Evolutionary conservation across 2,329 filamentous ascomycete species (phyloP).

Genomic region (Capronia epimyces): DNA sequence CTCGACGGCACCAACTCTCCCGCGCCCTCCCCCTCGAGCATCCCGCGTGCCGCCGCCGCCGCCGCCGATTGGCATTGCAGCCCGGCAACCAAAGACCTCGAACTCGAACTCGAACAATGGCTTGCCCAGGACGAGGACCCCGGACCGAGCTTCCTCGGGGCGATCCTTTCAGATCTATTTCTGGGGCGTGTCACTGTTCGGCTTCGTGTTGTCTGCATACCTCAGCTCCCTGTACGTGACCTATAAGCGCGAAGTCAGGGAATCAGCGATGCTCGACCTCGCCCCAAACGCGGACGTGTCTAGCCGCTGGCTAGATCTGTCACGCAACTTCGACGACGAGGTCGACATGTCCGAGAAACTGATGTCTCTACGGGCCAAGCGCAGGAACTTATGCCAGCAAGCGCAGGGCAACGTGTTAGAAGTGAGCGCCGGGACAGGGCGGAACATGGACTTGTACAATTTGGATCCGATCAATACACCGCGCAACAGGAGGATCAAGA

Average conservation of each 20-base stretch:
- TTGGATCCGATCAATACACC: constrained; percentile 29
- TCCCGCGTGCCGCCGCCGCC: neutral
- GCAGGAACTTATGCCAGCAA: constrained; percentile 39
- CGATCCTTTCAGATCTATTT: constrained; percentile 31
- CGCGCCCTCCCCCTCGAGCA: neutral
- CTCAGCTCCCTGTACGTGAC: constrained; percentile 41
- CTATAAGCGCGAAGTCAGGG: constrained; percentile 36
- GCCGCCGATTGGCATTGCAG: neutral
- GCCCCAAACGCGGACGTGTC: constrained; percentile 38
- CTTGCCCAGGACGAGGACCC: neutral
- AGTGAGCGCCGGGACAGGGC: constrained; percentile 47
- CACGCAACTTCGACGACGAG: constrained; percentile 42
- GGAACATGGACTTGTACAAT: constrained; percentile 45
- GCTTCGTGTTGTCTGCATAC: constrained; percentile 41
- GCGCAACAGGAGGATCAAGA: constrained; percentile 34
- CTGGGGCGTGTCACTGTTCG: constrained; percentile 37
- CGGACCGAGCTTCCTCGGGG: neutral
- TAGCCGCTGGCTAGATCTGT: constrained; percentile 43
- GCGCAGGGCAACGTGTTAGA: constrained; percentile 46
- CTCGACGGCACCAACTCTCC: neutral
- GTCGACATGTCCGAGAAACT: constrained; percentile 41
- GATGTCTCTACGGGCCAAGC: constrained; percentile 39
- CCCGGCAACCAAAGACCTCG: neutral
- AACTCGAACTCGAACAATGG: neutral
- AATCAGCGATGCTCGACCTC: constrained; percentile 19